Percentiles rank a stretch among this genome's conserved stretches.
Evolutionary conservation across 2,329 filamentous ascomycete species (phyloP).

Genomic region (Penicillium sp.): DNA sequence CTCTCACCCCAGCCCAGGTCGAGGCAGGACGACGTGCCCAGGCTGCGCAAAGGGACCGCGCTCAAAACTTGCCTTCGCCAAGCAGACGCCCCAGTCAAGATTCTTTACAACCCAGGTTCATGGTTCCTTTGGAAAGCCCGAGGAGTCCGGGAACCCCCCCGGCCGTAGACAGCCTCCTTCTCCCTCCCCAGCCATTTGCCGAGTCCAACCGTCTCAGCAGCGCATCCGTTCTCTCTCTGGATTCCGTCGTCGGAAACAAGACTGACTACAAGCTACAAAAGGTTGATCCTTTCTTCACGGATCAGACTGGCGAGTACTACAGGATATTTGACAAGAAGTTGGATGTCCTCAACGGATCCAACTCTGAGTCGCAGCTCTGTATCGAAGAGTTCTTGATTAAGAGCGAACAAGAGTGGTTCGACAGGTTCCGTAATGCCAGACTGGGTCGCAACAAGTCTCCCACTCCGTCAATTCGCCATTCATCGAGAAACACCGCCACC

Average conservation of each 20-base stretch:
- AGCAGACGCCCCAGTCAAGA: slow-evolving; percentile 16
- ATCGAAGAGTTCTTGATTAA: slow-evolving; percentile 59
- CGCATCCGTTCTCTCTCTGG: slow-evolving; percentile 46
- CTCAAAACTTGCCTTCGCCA: slow-evolving; percentile 5
- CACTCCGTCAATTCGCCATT: slow-evolving; percentile 29
- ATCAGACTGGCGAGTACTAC: slow-evolving; percentile 54
- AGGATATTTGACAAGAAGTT: slow-evolving; percentile 51
- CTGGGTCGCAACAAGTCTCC: slow-evolving; percentile 44
- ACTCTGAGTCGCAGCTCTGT: slow-evolving; percentile 51
- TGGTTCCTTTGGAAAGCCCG: slow-evolving; percentile 21
- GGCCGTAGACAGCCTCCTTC: slow-evolving; percentile 24
- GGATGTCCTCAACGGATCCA: slow-evolving; percentile 47
- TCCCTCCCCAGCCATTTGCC: slow-evolving; percentile 23
- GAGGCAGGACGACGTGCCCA: slow-evolving; percentile 29
- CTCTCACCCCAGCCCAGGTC: slow-evolving; percentile 32
- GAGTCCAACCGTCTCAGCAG: slow-evolving; percentile 32
- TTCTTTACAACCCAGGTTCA: slow-evolving; percentile 15
- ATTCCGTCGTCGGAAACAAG: slow-evolving; percentile 52
- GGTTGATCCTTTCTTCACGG: slow-evolving; percentile 60
- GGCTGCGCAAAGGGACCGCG: slow-evolving; percentile 14
- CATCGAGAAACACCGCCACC: slow-evolving; percentile 26
- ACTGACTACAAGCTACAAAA: slow-evolving; percentile 56
- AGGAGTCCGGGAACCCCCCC: slow-evolving; percentile 23
- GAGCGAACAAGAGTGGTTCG: slow-evolving; percentile 60
- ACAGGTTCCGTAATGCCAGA: slow-evolving; percentile 50